A percentile compares a stretch with the other conserved stretches of the same genome.
Evolutionary conservation across 345 rosid species (phyloP).

Genomic region (Melaleuca alternifolia): DNA sequence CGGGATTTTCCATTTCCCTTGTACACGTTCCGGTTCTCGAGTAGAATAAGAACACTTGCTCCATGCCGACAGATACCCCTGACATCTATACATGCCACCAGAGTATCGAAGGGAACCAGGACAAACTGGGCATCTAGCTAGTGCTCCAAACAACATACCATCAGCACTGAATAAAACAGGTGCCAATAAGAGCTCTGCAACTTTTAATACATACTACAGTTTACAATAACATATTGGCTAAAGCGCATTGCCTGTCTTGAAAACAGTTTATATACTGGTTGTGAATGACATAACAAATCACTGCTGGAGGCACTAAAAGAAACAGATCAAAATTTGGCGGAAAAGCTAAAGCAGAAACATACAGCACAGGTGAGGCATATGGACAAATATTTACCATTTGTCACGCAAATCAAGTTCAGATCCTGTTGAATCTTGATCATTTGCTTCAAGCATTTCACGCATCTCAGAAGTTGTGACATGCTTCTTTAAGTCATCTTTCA

Average conservation of each 20-base stretch:
- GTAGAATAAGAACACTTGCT: slow-evolving; percentile 81
- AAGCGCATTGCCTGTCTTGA: background rate
- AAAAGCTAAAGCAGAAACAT: background rate
- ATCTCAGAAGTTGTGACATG: slow-evolving; percentile 61
- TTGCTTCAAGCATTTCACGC: slow-evolving; percentile 73
- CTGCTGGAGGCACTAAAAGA: background rate
- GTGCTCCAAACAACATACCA: slow-evolving; percentile 96
- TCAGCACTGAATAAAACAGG: slow-evolving; percentile 49
- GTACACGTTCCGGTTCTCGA: slow-evolving; percentile 57
- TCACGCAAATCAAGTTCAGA: slow-evolving; percentile 88
- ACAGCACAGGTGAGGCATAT: background rate
- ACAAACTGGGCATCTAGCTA: slow-evolving; percentile 62
- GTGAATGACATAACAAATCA: background rate
- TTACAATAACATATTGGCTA: background rate
- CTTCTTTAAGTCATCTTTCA: slow-evolving; percentile 82
- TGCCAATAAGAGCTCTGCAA: background rate
- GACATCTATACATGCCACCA: slow-evolving; percentile 71
- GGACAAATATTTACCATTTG: slow-evolving; percentile 45
- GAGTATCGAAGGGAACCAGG: slow-evolving; percentile 60
- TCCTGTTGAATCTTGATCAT: slow-evolving; percentile 72
- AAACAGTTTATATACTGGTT: background rate
- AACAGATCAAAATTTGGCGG: background rate
- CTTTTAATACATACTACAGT: background rate
- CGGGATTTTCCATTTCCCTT: slow-evolving; percentile 82
- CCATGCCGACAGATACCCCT: slow-evolving; percentile 76